These are phyloP conservation scores for Boletus reticuloceps DNA, from an alignment of 768 basidiomycete genomes.

Conservation along the genomic window DNA sequence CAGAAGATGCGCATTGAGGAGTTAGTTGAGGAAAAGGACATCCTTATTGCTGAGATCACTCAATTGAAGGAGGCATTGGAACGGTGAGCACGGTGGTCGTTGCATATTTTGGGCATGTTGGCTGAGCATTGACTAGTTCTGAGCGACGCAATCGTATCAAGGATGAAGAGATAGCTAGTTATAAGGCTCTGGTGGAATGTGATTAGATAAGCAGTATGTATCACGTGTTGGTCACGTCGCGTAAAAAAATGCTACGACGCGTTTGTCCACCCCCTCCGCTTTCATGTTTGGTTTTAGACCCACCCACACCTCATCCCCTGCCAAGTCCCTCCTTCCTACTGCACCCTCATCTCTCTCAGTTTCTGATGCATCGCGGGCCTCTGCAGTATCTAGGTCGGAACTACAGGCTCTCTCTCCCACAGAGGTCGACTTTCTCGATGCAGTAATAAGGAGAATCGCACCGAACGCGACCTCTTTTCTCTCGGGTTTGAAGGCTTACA, in stretches of 20 bases:
- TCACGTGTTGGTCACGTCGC: slow-evolving; percentile 30
- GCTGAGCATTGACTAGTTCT: neutral
- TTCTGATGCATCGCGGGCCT: slow-evolving; percentile 41
- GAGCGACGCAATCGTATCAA: neutral
- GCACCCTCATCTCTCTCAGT: slow-evolving; percentile 4
- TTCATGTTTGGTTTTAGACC: slow-evolving; percentile 48
- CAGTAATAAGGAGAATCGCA: slow-evolving; percentile 68
- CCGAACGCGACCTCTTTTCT: slow-evolving; percentile 72
- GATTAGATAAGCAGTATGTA: slow-evolving; percentile 23
- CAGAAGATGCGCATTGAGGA: slow-evolving; percentile 24
- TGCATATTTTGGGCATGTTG: neutral
- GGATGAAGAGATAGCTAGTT: slow-evolving; percentile 3
- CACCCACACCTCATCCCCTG: slow-evolving; percentile 46
- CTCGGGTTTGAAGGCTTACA: slow-evolving; percentile 83
- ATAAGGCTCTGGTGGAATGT: neutral
- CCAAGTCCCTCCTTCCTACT: slow-evolving; percentile 28
- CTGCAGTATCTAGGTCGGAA: slow-evolving; percentile 44
- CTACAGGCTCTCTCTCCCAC: slow-evolving; percentile 46
- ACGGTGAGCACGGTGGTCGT: slow-evolving; percentile 9
- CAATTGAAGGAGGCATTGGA: slow-evolving; percentile 14
- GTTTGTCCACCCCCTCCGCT: neutral
- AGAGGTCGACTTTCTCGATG: slow-evolving; percentile 73
- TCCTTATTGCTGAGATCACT: slow-evolving; percentile 12
- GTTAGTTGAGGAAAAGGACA: slow-evolving; percentile 17
- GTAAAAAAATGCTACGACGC: slow-evolving; percentile 18